Evolutionary conservation across 2,329 filamentous ascomycete species (phyloP), one percentile per base, ranked within the genome.

Genomic region (Thielaviopsis cerberus): DNA sequence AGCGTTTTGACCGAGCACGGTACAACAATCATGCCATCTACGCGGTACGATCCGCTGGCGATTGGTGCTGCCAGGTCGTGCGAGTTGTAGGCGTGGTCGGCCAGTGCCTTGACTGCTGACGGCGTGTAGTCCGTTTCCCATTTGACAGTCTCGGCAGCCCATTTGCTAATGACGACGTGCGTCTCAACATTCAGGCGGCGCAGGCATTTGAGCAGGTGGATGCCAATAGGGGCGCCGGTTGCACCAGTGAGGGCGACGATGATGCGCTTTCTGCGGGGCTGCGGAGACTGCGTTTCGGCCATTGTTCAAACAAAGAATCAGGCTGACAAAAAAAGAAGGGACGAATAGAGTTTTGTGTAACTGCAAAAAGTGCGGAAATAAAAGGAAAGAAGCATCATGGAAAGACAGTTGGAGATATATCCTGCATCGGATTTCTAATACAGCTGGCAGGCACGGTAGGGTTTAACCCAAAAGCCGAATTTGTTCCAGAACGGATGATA

Each of bases 241-340:
- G 75, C 74, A 2, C 74, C 75, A 1, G 75, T 77, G 51, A 78
- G 72, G 22, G 69, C 75, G 6, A 77, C 68, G 1, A 77, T 68
- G 54, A 76, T 74, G 8, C 67, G 64, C 27, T 65, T 45, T 45
- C 37, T 45, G 37, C 37, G 37, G 10, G 30, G 30, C 30, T 37
- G 30, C 20, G 15, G 13, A 17, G 37, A 20, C 20, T 45, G 37
- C 6, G 17, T 5, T 13, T 4, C 17, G n/a, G 37, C 15, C 11
- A 17, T 17, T 4, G 15, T 20, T n/a, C n/a, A n/a, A 4, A 45
- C 17, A n/a, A n/a, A n/a, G n/a, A n/a, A n/a, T n/a, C n/a, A n/a
- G 37, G 37, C 8, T 45, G 17, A 17, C 15, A 20, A 6, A 20
- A 8, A 4, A 20, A 17, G 17, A 20, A 11, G 11, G 27, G 27